Evolutionary conservation across 164 flowering plant genomes (phyloP).

Genomic region (Cinnamomum chago): DNA sequence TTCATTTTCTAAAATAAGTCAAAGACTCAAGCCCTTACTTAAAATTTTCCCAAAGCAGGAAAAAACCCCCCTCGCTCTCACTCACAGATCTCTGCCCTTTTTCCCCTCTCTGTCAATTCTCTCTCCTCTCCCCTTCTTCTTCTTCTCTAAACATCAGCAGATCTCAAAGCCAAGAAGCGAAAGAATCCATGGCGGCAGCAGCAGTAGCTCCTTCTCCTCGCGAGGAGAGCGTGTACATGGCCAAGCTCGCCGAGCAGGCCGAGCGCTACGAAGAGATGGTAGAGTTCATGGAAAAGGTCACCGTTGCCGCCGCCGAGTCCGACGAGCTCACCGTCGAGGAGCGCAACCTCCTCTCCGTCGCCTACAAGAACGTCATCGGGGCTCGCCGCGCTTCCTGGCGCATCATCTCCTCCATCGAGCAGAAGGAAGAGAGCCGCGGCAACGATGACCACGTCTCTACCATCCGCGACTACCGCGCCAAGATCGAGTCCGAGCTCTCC

Average conservation of each 20-base stretch:
- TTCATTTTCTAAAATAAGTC: no score
- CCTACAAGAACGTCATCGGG: slow-evolving; percentile 81
- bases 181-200: neutral
- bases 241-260: slow-evolving; percentile 75
- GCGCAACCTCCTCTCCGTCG: slow-evolving; percentile 64
- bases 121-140: no score
- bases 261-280: slow-evolving; percentile 88
- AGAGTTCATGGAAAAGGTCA: slow-evolving; percentile 72
- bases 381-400: slow-evolving; percentile 79
- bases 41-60: no score
- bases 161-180: no score
- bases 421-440: slow-evolving; percentile 69
- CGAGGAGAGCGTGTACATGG: slow-evolving; percentile 64
- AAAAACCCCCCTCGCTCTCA: no score
- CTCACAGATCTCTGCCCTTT: no score
- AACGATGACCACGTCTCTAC: slow-evolving; percentile 65
- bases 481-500: slow-evolving; percentile 73
- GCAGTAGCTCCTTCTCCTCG: slow-evolving; percentile 31
- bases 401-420: slow-evolving; percentile 70
- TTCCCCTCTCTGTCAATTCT: no score
- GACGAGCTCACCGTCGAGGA: slow-evolving; percentile 79
- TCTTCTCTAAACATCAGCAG: no score
- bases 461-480: slow-evolving; percentile 64
- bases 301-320: slow-evolving; percentile 30
- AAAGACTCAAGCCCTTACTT: no score